A percentile compares a stretch with the other conserved stretches of the same genome.
Evolutionary conservation across 345 rosid genomes (phyloP).

Genomic region (Turnera subulata): DNA sequence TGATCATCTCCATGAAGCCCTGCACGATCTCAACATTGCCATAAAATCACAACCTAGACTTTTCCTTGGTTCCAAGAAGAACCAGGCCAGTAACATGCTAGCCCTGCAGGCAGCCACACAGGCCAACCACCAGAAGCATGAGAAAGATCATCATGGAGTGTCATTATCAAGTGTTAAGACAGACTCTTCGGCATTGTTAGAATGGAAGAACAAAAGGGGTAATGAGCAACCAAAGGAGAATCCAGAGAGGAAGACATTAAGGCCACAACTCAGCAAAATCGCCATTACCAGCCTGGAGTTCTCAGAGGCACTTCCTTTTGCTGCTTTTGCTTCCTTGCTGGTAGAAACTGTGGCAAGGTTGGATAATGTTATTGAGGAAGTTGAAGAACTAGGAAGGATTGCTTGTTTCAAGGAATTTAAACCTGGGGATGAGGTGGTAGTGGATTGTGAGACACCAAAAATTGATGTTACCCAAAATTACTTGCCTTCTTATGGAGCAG

Average conservation of each 20-base stretch:
- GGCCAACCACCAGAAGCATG: slow-evolving; percentile 27
- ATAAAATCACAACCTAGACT: slow-evolving; percentile 75
- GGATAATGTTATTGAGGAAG: slow-evolving; percentile 63
- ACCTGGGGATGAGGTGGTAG: slow-evolving; percentile 26
- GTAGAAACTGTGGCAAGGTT: slow-evolving; percentile 75
- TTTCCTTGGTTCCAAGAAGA: slow-evolving; percentile 56
- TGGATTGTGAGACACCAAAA: slow-evolving; percentile 28
- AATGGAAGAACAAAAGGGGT: slow-evolving; percentile 46
- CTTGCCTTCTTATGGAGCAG: slow-evolving; percentile 28
- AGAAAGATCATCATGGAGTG: slow-evolving; percentile 20
- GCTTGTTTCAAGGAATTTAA: slow-evolving; percentile 59
- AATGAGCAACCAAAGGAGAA: slow-evolving; percentile 19
- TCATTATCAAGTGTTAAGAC: slow-evolving; percentile 60
- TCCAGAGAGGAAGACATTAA: slow-evolving; percentile 43
- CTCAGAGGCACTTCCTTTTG: slow-evolving; percentile 85
- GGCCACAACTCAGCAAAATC: slow-evolving; percentile 67
- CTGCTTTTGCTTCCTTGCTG: slow-evolving; percentile 74
- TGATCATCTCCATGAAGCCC: slow-evolving; percentile 69
- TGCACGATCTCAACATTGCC: slow-evolving; percentile 69
- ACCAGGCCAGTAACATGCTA: slow-evolving; percentile 35
- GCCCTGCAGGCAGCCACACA: slow-evolving; percentile 46
- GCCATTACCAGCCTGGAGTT: slow-evolving; percentile 63
- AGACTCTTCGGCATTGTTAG: slow-evolving; percentile 53
- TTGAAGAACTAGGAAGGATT: slow-evolving; percentile 61
- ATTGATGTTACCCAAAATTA: slow-evolving; percentile 17